phyloP scores from a whole-genome alignment of 306 rosid species.

The Castanea sativa region DNA sequence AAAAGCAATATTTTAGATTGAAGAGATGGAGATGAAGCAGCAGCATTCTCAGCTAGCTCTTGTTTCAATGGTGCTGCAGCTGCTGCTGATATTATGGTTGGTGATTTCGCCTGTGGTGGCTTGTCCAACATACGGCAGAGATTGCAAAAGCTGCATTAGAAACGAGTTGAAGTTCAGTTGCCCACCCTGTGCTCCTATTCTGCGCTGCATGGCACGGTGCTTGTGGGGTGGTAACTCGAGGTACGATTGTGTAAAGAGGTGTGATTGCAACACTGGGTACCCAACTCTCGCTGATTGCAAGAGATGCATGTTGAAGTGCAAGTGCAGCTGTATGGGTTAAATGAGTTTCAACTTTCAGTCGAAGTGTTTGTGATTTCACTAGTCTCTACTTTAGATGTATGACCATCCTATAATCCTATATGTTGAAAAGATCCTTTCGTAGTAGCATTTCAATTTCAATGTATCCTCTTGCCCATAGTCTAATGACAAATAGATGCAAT shows the following conservation, averaged over 20 bases:
- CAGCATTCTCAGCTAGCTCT: background rate
- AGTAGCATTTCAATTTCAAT: too few species aligned
- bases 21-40: constrained; percentile 26
- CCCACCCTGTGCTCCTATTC: constrained; percentile 51
- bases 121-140: constrained; percentile 44
- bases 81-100: constrained; percentile 32
- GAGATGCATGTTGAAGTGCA: constrained; percentile 76
- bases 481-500: too few species aligned
- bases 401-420: too few species aligned
- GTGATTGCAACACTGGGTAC: constrained; percentile 40
- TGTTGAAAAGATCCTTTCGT: too few species aligned
- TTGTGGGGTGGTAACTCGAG: constrained; percentile 66
- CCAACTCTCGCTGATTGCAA: constrained; percentile 66
- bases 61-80: constrained; percentile 12
- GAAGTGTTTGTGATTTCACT: too few species aligned
- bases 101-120: constrained; percentile 25
- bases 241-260: constrained; percentile 44
- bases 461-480: too few species aligned
- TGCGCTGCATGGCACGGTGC: constrained; percentile 86
- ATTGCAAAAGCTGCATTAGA: constrained; percentile 52
- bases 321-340: constrained; percentile 61
- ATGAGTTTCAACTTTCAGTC: background rate
- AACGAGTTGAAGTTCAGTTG: constrained; percentile 57
- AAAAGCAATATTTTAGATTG: background rate
- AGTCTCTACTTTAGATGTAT: too few species aligned